Base-by-base conservation (phyloP, 495 filamentous ascomycete genomes). In the Hypoxylon intermedium region DNA sequence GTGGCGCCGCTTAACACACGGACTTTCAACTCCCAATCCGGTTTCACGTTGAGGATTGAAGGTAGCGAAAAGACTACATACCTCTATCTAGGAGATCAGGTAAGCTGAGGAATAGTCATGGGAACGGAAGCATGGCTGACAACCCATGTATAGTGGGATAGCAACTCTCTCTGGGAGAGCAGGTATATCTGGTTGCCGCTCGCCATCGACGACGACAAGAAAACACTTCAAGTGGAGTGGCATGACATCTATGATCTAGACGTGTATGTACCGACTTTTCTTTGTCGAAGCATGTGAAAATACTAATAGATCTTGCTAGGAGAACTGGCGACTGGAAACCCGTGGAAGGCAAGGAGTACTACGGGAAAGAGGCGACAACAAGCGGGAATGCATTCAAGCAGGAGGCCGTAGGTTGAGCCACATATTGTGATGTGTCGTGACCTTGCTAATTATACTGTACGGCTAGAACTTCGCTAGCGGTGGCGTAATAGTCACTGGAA, bases 61-160 rank as follows among this genome's bases (percentile, higher is more conserved):
- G 81, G 81, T 0, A 67, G 59, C 0, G 74, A 74, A 37, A 75
- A 74, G 65, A 83, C 79, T 0, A 80, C 81, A 0, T 74, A 82
- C 33, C 63, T 83, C 3, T 83, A 83, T 47, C 50, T 83, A 1
- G 81, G 79, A 6, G 77, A 80, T 46, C 70, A 64, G 58, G 68
- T 71, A 41, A 46, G 57, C 15, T n/a, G n/a, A n/a, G n/a, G n/a
- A n/a, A n/a, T n/a, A n/a, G n/a, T n/a, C n/a, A n/a, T n/a, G n/a
- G n/a, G n/a, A n/a, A n/a, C n/a, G n/a, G n/a, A n/a, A n/a, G n/a
- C n/a, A n/a, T n/a, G n/a, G n/a, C n/a, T n/a, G n/a, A n/a, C n/a
- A n/a, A n/a, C n/a, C n/a, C n/a, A n/a, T n/a, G n/a, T n/a, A n/a
- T 24, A 79, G 69, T 83, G 81, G 81, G 81, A 83, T 36, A 73